These are phyloP conservation scores for Verticillium zaregamsianum DNA, from an alignment of 2,329 filamentous ascomycete genomes.

Conservation along the genomic window DNA sequence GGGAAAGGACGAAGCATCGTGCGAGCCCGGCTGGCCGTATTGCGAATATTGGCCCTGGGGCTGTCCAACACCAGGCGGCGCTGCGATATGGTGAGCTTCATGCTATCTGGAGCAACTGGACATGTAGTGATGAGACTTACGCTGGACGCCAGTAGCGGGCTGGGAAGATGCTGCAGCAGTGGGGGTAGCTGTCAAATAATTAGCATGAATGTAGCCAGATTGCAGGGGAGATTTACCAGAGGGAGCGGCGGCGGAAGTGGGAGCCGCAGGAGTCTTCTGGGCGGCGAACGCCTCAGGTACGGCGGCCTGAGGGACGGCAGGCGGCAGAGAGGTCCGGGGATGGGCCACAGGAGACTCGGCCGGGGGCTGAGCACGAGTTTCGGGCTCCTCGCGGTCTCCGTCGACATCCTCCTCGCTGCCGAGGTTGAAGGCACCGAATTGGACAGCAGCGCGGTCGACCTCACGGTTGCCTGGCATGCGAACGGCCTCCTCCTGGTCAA, in stretches of 20 bases:
- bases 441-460: slow-evolving; percentile 86
- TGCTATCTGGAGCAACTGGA: slow-evolving; percentile 4
- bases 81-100: slow-evolving; percentile 12
- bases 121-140: slow-evolving; percentile 24
- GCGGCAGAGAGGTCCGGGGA: slow-evolving; percentile 82
- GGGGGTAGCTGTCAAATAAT: slow-evolving; percentile 14
- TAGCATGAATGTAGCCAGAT: slow-evolving; percentile 16
- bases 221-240: slow-evolving; percentile 29
- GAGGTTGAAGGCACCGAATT: slow-evolving; percentile 93
- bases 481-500: slow-evolving; percentile 95
- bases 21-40: slow-evolving; percentile 58
- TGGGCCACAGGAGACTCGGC: slow-evolving; percentile 86
- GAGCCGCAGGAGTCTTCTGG: slow-evolving; percentile 49
- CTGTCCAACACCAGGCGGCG: slow-evolving; percentile 50
- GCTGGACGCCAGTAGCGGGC: slow-evolving; percentile 29
- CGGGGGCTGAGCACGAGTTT: slow-evolving; percentile 89
- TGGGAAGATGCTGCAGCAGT: slow-evolving; percentile 24
- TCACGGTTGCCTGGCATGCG: slow-evolving; percentile 98
- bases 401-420: slow-evolving; percentile 86
- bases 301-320: slow-evolving; percentile 52
- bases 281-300: slow-evolving; percentile 52
- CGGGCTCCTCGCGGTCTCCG: slow-evolving; percentile 89
- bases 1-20: slow-evolving; percentile 55
- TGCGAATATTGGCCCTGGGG: slow-evolving; percentile 64
- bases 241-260: slow-evolving; percentile 31